phyloP scores from a whole-genome alignment of 2,329 filamentous ascomycete species.

The Nemania sp. region DNA sequence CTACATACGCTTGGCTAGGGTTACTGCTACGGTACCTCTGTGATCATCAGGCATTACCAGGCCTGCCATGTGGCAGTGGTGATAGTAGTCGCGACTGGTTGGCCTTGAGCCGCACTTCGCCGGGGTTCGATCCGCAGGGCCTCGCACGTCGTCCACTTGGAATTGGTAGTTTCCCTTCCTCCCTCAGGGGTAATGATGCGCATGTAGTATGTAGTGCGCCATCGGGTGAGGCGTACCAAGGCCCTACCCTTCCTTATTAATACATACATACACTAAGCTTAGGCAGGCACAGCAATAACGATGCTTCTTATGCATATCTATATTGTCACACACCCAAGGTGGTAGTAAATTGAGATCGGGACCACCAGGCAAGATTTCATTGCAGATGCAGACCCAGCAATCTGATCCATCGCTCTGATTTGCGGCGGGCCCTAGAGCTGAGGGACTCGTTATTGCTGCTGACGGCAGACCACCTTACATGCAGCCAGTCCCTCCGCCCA shows the following conservation, averaged over 20 bases:
- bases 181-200: conserved; percentile 25
- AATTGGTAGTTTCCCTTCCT: conserved; percentile 1
- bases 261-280: background rate
- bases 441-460: conserved; percentile 13
- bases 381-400: conserved; percentile 36
- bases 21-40: conserved; percentile 8
- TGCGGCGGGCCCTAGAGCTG: conserved; percentile 32
- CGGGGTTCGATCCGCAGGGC: conserved; percentile 13
- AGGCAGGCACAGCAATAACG: conserved; percentile 15
- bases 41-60: conserved; percentile 16
- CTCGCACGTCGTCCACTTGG: conserved; percentile 22
- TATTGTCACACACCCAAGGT: background rate
- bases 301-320: conserved; percentile 8
- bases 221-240: conserved; percentile 33
- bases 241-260: conserved; percentile 6
- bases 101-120: conserved; percentile 32
- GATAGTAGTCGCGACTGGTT: conserved; percentile 21
- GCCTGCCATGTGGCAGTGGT: conserved; percentile 32
- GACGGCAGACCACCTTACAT: conserved; percentile 22
- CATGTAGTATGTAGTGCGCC: conserved; percentile 33
- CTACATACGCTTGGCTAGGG: conserved; percentile 4
- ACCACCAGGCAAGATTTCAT: conserved; percentile 38
- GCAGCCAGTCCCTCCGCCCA: conserved; percentile 20
- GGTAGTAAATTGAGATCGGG: conserved; percentile 30
- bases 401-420: conserved; percentile 37